A percentile compares a stretch with the other conserved stretches of the same genome.
These are phyloP conservation scores for Serendipita indica DNA, from an alignment of 768 basidiomycete genomes.

Conservation along the genomic window DNA sequence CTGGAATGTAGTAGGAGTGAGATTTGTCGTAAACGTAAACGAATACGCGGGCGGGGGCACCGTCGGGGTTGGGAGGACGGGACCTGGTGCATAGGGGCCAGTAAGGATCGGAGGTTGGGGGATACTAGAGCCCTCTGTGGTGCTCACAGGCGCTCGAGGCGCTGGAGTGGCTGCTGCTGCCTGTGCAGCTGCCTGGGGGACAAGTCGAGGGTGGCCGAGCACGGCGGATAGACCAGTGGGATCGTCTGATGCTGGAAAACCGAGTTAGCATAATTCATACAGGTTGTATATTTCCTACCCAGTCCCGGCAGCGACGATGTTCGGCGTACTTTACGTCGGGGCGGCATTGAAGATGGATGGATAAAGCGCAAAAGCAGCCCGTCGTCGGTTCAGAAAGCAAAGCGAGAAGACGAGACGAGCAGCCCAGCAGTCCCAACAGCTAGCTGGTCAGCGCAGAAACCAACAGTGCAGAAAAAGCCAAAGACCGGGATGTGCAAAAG, in stretches of 20 bases:
- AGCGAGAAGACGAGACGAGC: not conserved
- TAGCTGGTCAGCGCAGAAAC: not conserved
- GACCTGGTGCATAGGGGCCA: no score
- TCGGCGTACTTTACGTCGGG: not conserved
- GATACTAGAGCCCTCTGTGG: no score
- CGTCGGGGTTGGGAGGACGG: not conserved
- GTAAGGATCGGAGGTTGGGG: no score
- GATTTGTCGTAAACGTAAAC: not conserved
- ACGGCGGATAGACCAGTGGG: not conserved
- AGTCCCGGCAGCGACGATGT: not conserved
- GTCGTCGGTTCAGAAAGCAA: not conserved
- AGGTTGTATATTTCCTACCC: not conserved
- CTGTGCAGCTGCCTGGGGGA: no score
- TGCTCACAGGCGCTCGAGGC: no score
- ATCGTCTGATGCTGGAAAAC: not conserved
- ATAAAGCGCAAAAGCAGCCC: not conserved
- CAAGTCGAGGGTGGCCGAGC: not conserved
- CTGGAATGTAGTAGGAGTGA: not conserved
- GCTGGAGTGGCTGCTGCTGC: no score
- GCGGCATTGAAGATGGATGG: not conserved
- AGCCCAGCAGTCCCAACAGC: not conserved
- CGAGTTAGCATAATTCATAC: not conserved
- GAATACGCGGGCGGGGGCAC: not conserved
- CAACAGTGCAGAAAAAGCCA: no score
- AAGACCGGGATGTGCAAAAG: not conserved